A percentile compares a stretch with the other conserved stretches of the same genome.
phyloP scores from a whole-genome alignment of 208 protist species.

The Tritrichomonas musculus region DNA sequence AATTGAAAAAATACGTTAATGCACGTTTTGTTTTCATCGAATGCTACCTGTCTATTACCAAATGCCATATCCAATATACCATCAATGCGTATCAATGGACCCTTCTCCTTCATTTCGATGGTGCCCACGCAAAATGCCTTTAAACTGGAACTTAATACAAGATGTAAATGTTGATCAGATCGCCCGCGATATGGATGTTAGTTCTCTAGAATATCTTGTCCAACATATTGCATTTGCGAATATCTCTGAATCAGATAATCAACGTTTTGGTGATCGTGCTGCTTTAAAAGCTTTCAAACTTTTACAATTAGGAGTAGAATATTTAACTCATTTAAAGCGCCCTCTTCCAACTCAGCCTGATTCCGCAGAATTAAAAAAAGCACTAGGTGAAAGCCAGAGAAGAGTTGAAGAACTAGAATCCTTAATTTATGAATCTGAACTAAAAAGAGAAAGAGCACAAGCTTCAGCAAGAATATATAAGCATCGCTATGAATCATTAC shows the following conservation, averaged over 20 bases:
- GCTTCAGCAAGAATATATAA: conserved; percentile 18
- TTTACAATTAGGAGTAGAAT: conserved; percentile 2
- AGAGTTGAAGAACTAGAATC: conserved; percentile 17
- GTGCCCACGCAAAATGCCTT: conserved; percentile 17
- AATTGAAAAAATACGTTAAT: too few relatives aligned
- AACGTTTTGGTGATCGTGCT: not conserved
- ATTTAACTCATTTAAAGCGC: conserved; percentile 33
- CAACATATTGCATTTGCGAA: conserved; percentile 30
- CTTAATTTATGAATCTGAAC: not conserved
- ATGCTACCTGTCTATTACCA: conserved; percentile 32
- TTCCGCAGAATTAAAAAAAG: not conserved
- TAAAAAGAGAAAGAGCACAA: not conserved
- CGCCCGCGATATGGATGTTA: not conserved
- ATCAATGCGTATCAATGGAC: conserved; percentile 7
- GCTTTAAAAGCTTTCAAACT: conserved; percentile 19
- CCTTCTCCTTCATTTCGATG: conserved; percentile 14
- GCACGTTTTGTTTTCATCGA: too few relatives aligned
- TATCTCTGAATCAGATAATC: not conserved
- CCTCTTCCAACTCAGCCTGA: conserved; percentile 1
- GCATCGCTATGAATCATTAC: not conserved
- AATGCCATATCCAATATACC: conserved; percentile 31
- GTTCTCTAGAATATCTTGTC: not conserved
- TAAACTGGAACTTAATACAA: conserved; percentile 30
- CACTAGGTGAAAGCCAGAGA: not conserved
- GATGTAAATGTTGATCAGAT: conserved; percentile 28